phyloP scores from a whole-genome alignment of 257 asterid species.

The Ehretia macrophylla region DNA sequence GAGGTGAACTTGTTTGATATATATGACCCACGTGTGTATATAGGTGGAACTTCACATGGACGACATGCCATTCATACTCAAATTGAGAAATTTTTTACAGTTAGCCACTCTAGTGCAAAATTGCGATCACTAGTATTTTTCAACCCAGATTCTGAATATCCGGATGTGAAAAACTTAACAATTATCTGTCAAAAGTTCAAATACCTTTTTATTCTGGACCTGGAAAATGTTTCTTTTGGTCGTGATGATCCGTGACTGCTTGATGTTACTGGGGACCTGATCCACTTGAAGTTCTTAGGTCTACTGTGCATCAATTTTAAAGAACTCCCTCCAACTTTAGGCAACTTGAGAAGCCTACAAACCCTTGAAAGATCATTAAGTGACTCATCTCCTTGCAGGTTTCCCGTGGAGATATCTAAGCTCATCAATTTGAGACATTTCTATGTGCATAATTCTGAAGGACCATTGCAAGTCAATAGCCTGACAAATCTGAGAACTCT shows the following conservation, averaged over 20 bases:
- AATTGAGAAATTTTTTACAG: conserved; percentile 1
- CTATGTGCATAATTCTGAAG: neutral
- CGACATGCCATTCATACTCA: conserved; percentile 5
- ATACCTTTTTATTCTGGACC: conserved; percentile 6
- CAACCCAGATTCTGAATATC: neutral
- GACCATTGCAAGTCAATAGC: neutral
- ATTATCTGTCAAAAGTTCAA: neutral
- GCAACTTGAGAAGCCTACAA: neutral
- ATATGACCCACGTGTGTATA: conserved; percentile 1
- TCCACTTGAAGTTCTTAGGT: conserved; percentile 10
- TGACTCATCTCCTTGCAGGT: neutral
- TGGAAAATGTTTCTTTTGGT: neutral
- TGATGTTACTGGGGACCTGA: neutral
- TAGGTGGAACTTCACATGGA: neutral
- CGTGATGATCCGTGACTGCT: neutral
- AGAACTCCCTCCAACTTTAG: conserved; percentile 4
- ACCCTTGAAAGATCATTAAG: neutral
- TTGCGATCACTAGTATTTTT: conserved; percentile 2
- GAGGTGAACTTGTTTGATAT: conserved; percentile 1
- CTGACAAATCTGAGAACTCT: conserved; percentile 8
- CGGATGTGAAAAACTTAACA: neutral
- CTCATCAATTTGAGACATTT: conserved; percentile 10
- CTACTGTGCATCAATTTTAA: neutral
- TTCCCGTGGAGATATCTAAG: neutral
- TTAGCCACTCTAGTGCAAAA: neutral